phyloP scores from a whole-genome alignment of 805 yeast genomes.

The Candida multigemmis region DNA sequence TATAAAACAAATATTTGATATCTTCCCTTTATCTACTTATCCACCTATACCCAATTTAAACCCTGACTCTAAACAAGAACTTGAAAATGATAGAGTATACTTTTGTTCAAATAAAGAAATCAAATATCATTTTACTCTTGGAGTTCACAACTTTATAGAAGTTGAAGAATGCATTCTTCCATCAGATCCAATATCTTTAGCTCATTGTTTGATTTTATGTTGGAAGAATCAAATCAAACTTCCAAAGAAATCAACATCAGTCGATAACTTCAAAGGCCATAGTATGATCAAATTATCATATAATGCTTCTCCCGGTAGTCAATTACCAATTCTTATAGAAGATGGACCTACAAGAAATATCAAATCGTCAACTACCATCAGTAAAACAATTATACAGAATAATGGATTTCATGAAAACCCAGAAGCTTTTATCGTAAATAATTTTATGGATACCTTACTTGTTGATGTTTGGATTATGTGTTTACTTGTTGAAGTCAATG shows the following conservation, averaged over 20 bases:
- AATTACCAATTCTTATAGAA: conserved; percentile 51
- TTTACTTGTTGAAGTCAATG: conserved; percentile 10
- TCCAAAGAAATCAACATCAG: conserved; percentile 18
- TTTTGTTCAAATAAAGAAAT: conserved; percentile 4
- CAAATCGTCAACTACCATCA: conserved; percentile 6
- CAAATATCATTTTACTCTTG: conserved; percentile 36
- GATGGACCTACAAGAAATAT: conserved; percentile 29
- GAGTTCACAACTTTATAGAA: conserved; percentile 39
- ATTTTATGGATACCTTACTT: conserved; percentile 37
- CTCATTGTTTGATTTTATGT: conserved; percentile 37
- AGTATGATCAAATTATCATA: conserved; percentile 37
- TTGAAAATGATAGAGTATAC: conserved; percentile 9
- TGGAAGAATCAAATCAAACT: conserved; percentile 33
- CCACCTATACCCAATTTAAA: conserved; percentile 21
- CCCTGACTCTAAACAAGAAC: conserved; percentile 5
- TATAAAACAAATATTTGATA: conserved; percentile 35
- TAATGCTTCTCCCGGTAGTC: conserved; percentile 39
- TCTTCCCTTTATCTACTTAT: conserved; percentile 41
- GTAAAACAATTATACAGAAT: conserved; percentile 1
- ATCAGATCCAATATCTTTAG: conserved; percentile 51
- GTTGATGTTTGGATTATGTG: conserved; percentile 42
- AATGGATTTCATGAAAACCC: conserved; percentile 2
- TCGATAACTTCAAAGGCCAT: conserved; percentile 8
- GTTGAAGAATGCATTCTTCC: conserved; percentile 29
- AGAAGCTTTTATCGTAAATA: conserved; percentile 19